Percentiles rank a stretch among this genome's conserved stretches.
These are phyloP conservation scores for Stemphylium vesicarium DNA, from an alignment of 2,329 filamentous ascomycete genomes.

Conservation along the genomic window DNA sequence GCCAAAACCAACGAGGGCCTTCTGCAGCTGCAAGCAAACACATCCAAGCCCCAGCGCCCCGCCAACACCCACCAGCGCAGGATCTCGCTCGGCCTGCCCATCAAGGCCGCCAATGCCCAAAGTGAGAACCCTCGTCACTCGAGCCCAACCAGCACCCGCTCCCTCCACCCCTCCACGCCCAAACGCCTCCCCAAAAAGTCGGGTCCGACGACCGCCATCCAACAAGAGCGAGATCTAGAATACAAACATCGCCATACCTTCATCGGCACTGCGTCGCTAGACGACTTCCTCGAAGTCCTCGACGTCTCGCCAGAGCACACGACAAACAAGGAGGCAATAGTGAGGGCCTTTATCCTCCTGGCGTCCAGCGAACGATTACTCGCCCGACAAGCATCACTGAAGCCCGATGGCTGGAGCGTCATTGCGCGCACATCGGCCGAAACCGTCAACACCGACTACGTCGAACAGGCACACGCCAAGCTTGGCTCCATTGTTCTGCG, in stretches of 20 bases:
- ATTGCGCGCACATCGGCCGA: constrained; percentile 32
- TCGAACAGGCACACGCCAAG: constrained; percentile 32
- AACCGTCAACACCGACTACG: constrained; percentile 26
- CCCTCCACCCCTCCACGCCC: constrained; percentile 6
- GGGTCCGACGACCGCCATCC: constrained; percentile 9
- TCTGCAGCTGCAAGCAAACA: constrained; percentile 26
- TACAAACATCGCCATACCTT: constrained; percentile 46
- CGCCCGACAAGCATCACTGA: constrained; percentile 31
- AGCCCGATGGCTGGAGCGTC: constrained; percentile 33
- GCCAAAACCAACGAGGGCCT: constrained; percentile 31
- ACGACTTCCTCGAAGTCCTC: constrained; percentile 38
- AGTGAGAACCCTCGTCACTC: constrained; percentile 6
- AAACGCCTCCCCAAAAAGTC: constrained; percentile 14
- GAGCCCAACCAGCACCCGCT: constrained; percentile 13
- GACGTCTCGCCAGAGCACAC: constrained; percentile 26
- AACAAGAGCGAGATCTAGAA: constrained; percentile 36
- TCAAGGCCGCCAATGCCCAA: constrained; percentile 15
- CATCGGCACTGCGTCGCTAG: constrained; percentile 40
- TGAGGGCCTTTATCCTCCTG: constrained; percentile 34
- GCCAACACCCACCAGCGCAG: constrained; percentile 25
- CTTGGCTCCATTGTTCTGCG: constrained; percentile 36
- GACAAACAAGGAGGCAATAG: constrained; percentile 27
- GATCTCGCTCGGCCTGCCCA: constrained; percentile 30
- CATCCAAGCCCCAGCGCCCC: constrained; percentile 16
- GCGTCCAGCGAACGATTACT: constrained; percentile 37